Percentiles rank a stretch among this genome's conserved stretches.
phyloP scores from a whole-genome alignment of 495 filamentous ascomycete species.

The Acidomyces sp. region DNA sequence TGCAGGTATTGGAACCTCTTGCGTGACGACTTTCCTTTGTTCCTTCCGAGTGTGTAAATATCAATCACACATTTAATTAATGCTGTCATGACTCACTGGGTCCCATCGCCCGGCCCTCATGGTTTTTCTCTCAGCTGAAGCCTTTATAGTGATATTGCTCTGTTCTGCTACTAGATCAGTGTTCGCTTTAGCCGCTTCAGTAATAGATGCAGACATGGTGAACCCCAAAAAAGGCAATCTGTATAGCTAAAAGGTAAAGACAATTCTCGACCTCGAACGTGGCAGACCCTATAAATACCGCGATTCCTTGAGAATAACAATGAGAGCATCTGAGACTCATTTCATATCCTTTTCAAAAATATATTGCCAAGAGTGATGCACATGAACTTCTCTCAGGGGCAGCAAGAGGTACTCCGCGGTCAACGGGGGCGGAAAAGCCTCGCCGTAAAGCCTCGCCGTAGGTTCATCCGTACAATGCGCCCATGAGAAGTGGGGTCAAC shows the following conservation, averaged over 20 bases:
- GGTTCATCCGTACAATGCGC: no score
- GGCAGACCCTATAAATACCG: not conserved
- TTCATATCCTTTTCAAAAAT: no score
- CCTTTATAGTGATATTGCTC: conserved; percentile 4
- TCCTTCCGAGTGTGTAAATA: conserved; percentile 6
- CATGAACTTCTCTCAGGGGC: no score
- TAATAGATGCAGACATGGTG: conserved; percentile 11
- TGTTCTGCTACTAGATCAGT: not conserved
- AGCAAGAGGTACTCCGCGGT: no score
- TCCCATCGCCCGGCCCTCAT: conserved; percentile 12
- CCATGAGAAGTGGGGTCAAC: no score
- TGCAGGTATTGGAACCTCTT: conserved; percentile 30
- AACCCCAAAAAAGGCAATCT: not conserved
- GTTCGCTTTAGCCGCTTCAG: conserved; percentile 8
- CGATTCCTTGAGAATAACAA: no score
- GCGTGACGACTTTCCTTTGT: conserved; percentile 23
- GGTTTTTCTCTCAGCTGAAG: conserved; percentile 3
- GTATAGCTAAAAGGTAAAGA: not conserved
- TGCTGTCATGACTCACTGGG: conserved; percentile 2
- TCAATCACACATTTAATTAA: not conserved
- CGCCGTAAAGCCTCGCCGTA: no score
- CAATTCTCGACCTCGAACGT: not conserved
- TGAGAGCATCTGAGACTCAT: no score
- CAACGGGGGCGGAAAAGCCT: no score
- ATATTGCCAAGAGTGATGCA: no score